Evolutionary conservation across 257 asterid species (phyloP).

Genomic region (Nemophila menziesii): DNA sequence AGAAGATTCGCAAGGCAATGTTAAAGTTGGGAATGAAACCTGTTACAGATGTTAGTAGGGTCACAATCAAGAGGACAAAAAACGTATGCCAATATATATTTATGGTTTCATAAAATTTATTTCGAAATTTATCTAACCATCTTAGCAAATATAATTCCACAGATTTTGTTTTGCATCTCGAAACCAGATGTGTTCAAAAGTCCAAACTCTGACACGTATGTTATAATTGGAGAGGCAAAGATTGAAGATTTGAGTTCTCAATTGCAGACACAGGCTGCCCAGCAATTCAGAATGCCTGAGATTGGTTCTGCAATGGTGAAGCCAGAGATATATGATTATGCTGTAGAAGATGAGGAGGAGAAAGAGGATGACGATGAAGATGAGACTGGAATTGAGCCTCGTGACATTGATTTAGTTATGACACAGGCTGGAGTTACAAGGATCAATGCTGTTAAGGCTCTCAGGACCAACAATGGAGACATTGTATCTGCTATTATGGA

Average conservation of each 20-base stretch:
- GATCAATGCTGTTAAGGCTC: constrained; percentile 77
- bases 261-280: constrained; percentile 92
- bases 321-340: constrained; percentile 35
- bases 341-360: constrained; percentile 29
- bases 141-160: constrained; percentile 11
- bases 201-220: constrained; percentile 75
- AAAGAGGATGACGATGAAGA: constrained; percentile 77
- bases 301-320: constrained; percentile 51
- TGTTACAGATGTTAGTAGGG: constrained; percentile 66
- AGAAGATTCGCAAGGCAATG: constrained; percentile 94
- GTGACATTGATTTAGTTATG: constrained; percentile 79
- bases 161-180: constrained; percentile 73
- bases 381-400: constrained; percentile 58
- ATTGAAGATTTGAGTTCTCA: constrained; percentile 90
- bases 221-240: constrained; percentile 89
- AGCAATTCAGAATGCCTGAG: constrained; percentile 77
- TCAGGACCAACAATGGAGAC: constrained; percentile 64
- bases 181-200: constrained; percentile 89
- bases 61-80: constrained; percentile 75
- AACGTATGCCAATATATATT: constrained; percentile 30
- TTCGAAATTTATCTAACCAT: not conserved
- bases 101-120: not conserved
- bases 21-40: constrained; percentile 89
- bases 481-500: constrained; percentile 93
- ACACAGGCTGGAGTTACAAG: constrained; percentile 82